Evolutionary conservation across 345 rosid genomes (phyloP), one percentile per base, ranked within the genome.

Genomic region (Microcos paniculata): DNA sequence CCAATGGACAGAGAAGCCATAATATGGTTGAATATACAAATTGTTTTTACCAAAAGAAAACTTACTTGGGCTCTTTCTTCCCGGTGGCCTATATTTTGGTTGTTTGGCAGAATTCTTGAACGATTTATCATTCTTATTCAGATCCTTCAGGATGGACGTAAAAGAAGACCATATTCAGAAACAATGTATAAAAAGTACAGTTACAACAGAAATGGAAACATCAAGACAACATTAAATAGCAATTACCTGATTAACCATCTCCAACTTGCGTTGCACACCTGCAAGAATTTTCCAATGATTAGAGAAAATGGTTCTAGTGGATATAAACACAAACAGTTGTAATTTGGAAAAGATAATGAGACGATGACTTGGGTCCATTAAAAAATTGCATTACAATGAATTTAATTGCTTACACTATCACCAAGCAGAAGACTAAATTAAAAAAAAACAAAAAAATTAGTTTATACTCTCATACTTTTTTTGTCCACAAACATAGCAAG

Each of bases 41-140:
- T 0, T 40, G 62, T 46, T 42, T 7, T 40, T 9, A 42, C 1
- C 35, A 35, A 59, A 16, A 24, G 57, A 21, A 58, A 16, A 81
- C 97, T 89, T 89, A 96, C 99, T 67, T 61, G 91, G 91, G 80
- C 86, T 90, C 80, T 82, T 92, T 88, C 84, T 90, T 78, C 90
- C 94, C 1, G 89, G 96, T 31, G 92, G 91, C 51, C 76, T 90
- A 85, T 93, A 93, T 76, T 76, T 91, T 38, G 84, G 80, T 75
- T 83, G 92, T 76, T 62, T 89, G 33, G 63, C 78, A 69, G 76
- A 56, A 79, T 82, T 73, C 79, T 80, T 88, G 67, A 82, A 49
- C 70, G 80, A 71, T 71, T 83, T 89, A 28, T 83, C 84, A 67
- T 81, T 85, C 87, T 84, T 86, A 42, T 80, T 69, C 3, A 84